Evolutionary conservation across 768 basidiomycete genomes (phyloP), one percentile per base, ranked within the genome.

Genomic region (Xerocomellus dryophilus): DNA sequence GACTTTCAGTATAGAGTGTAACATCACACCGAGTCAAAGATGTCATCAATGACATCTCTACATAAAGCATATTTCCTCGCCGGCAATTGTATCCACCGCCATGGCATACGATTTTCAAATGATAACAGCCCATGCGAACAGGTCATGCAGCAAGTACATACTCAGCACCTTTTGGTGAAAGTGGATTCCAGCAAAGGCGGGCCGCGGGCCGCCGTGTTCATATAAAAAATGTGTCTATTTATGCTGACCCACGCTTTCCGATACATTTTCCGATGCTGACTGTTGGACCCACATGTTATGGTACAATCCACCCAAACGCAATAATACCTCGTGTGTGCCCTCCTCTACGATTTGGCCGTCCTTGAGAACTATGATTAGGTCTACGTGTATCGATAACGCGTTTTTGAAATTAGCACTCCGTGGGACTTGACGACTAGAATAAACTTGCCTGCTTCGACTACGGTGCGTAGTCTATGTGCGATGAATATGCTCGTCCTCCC

Each of bases 401-500:
- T 29, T 27, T 12, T 17, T n/a, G 10, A 34, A 21, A 20, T 61
- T 21, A 54, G 53, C 40, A 29, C 21, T 15, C 21, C 18, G 9
- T n/a, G 17, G 11, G 17, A 39, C 55, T 21, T 18, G 41, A 55
- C 52, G 12, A 35, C 18, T 14, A n/a, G 6, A 45, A 48, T 9
- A 11, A 14, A 74, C 78, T 56, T 60, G 85, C 90, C 92, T n/a
- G 93, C 83, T 70, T 96, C 93, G 23, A 93, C 84, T 18, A 97
- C 83, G 0, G 93, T 96, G 39, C 92, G 83, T 41, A 99, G 72
- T 47, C 91, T 79, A 70, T 99, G 97, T 0, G 97, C 97, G 54
- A 99, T 95, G 66, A 99, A 99, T 57, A 99, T 90, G 57, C 92
- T 94, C 27, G 97, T 99, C 42, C 94, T 81, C 5, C 82, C 77